These are phyloP conservation scores for Luvunga scandens DNA, from an alignment of 345 rosid genomes.

Conservation along the genomic window DNA sequence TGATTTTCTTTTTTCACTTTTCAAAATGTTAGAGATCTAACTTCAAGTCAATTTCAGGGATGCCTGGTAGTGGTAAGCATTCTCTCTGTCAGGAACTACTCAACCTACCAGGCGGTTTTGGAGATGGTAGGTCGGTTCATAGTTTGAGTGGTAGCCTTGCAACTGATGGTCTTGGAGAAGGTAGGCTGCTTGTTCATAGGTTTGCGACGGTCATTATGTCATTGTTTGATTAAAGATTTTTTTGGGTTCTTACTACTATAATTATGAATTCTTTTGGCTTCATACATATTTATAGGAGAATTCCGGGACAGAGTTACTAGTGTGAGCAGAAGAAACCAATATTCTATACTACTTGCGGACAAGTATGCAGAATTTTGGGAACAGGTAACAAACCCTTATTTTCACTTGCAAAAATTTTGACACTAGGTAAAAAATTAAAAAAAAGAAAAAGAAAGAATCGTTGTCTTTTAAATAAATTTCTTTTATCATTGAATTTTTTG, in stretches of 20 bases:
- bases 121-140: slow-evolving; percentile 75
- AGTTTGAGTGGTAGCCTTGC: slow-evolving; percentile 94
- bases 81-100: slow-evolving; percentile 88
- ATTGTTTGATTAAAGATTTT: neutral
- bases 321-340: slow-evolving; percentile 61
- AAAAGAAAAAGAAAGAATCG: neutral
- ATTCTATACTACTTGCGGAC: slow-evolving; percentile 88
- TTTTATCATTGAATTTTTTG: no score
- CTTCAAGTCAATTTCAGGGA: slow-evolving; percentile 46
- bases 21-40: neutral
- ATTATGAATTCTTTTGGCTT: neutral
- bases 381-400: slow-evolving; percentile 50
- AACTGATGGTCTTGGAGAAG: slow-evolving; percentile 32
- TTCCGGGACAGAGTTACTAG: slow-evolving; percentile 87
- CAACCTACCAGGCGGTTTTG: slow-evolving; percentile 65
- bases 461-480: neutral
- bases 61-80: slow-evolving; percentile 97
- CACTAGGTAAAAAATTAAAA: no score
- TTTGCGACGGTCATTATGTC: neutral
- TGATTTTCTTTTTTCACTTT: no score
- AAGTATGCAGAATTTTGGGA: slow-evolving; percentile 99
- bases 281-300: slow-evolving; percentile 45
- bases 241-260: neutral
- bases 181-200: slow-evolving; percentile 28
- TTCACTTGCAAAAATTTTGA: neutral